A percentile compares a stretch with the other conserved stretches of the same genome.
phyloP scores from a whole-genome alignment of 192 early-diverging fungal species.

The Backusella australiensis region DNA sequence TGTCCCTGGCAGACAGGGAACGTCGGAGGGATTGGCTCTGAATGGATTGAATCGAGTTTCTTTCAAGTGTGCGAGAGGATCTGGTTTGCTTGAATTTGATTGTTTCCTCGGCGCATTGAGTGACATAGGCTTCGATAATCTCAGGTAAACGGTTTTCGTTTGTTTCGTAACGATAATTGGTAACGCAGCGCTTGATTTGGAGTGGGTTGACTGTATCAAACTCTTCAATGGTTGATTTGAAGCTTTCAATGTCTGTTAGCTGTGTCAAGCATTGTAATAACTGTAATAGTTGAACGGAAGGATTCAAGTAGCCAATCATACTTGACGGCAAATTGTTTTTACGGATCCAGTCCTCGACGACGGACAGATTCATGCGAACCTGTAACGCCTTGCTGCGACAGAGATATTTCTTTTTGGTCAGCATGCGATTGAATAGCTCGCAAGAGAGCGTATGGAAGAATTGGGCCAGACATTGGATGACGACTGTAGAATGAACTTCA shows the following conservation, averaged over 20 bases:
- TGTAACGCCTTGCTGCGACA: conserved; percentile 80
- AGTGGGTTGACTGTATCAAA: conserved; percentile 64
- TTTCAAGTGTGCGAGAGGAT: conserved; percentile 8
- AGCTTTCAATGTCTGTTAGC: conserved; percentile 65
- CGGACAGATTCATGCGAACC: conserved; percentile 80
- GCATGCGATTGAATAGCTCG: conserved; percentile 85
- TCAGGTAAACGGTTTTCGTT: conserved; percentile 68
- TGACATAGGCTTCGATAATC: conserved; percentile 78
- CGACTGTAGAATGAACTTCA: conserved; percentile 73
- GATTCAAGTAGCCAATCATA: conserved; percentile 53
- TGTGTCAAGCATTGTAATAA: conserved; percentile 78
- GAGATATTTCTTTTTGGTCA: conserved; percentile 71
- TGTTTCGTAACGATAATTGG: conserved; percentile 87
- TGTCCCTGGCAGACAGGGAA: conserved; percentile 16
- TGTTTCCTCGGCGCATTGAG: conserved; percentile 71
- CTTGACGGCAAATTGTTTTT: conserved; percentile 44
- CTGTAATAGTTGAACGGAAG: conserved; percentile 79
- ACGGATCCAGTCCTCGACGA: conserved; percentile 85
- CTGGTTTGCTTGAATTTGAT: conserved; percentile 23
- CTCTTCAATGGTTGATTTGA: conserved; percentile 69
- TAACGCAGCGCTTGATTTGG: conserved; percentile 75
- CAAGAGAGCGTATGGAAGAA: conserved; percentile 75
- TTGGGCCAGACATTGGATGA: conserved; percentile 71
- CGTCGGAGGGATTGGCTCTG: conserved; percentile 7
- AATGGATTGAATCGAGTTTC: background rate